These are phyloP conservation scores for Fusarium nematophilum DNA, from an alignment of 2,329 filamentous ascomycete species.

Conservation along the genomic window DNA sequence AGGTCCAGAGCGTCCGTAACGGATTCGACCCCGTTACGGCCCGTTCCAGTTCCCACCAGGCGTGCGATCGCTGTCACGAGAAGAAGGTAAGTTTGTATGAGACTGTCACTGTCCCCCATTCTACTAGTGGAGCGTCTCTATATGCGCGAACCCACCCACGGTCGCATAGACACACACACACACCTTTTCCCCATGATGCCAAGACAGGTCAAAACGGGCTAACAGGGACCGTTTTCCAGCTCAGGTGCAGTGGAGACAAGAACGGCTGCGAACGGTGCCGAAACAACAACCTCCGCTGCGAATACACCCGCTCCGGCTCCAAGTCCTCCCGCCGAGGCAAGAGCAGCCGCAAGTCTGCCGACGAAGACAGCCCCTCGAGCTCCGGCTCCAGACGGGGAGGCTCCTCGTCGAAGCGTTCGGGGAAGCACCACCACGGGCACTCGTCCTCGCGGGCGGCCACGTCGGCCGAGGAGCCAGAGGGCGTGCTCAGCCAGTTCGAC, in stretches of 20 bases:
- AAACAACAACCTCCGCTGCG: constrained; percentile 46
- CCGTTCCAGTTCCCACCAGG: constrained; percentile 53
- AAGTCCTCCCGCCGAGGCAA: constrained; percentile 47
- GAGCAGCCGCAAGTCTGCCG: constrained; percentile 36
- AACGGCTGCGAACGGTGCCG: constrained; percentile 52
- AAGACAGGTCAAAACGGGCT: too few relatives aligned
- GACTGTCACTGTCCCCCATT: too few relatives aligned
- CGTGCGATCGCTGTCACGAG: constrained; percentile 53
- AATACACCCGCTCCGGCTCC: constrained; percentile 50
- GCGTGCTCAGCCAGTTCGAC: constrained; percentile 43
- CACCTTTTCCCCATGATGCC: too few relatives aligned
- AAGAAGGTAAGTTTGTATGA: constrained; percentile 48
- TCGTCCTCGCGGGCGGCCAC: constrained; percentile 31
- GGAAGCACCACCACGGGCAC: constrained; percentile 32
- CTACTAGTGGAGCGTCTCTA: constrained; percentile 6
- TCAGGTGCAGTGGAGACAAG: constrained; percentile 53
- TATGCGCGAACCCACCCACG: not conserved
- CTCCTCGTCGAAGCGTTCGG: constrained; percentile 37
- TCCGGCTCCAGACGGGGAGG: constrained; percentile 33
- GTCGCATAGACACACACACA: constrained; percentile 2
- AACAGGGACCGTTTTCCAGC: too few relatives aligned
- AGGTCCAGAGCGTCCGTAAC: constrained; percentile 52
- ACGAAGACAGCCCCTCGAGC: constrained; percentile 34
- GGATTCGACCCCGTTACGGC: constrained; percentile 53
- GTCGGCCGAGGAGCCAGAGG: constrained; percentile 35